Conservation (phyloP, 1,284 basidiomycete species). For the Coniophora puteana region DNA sequence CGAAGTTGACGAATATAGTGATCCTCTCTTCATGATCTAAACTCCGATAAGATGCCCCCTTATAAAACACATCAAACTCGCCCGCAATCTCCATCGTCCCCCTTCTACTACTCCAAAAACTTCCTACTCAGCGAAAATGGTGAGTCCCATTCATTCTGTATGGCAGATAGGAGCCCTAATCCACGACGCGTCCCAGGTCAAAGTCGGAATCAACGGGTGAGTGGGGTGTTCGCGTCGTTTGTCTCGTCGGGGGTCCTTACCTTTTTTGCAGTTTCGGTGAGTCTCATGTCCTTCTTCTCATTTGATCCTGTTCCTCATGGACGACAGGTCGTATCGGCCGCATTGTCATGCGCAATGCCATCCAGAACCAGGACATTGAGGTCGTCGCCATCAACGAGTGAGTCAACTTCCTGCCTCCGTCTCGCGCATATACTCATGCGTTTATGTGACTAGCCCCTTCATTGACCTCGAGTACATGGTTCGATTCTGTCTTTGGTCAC, state of each 20-base stretch:
- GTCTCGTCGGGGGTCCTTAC: conserved; percentile 10
- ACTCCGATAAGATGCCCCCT: conserved; percentile 21
- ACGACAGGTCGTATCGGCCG: conserved; percentile 98
- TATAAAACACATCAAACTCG: conserved; percentile 21
- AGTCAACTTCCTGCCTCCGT: conserved; percentile 26
- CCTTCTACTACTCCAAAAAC: conserved; percentile 4
- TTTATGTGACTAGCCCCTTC: conserved; percentile 66
- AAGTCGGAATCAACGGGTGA: conserved; percentile 94
- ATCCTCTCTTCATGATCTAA: no score
- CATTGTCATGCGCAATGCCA: conserved; percentile 95
- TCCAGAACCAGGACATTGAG: conserved; percentile 73
- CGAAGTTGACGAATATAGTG: conserved; percentile 2
- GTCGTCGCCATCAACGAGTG: conserved; percentile 91
- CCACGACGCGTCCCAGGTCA: conserved; percentile 41
- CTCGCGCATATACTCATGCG: conserved; percentile 1
- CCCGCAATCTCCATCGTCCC: conserved; percentile 2
- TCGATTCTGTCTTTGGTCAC: conserved; percentile 11
- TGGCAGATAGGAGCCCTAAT: conserved; percentile 6
- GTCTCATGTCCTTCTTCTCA: conserved; percentile 22
- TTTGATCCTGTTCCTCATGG: conserved; percentile 3
- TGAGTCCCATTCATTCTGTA: conserved; percentile 8
- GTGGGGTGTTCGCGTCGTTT: no score
- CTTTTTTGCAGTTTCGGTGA: conserved; percentile 85
- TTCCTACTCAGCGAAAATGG: conserved; percentile 17
- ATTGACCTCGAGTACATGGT: conserved; percentile 96